Base-by-base conservation (phyloP, 1,284 basidiomycete species). In the Flammula alnicola region DNA sequence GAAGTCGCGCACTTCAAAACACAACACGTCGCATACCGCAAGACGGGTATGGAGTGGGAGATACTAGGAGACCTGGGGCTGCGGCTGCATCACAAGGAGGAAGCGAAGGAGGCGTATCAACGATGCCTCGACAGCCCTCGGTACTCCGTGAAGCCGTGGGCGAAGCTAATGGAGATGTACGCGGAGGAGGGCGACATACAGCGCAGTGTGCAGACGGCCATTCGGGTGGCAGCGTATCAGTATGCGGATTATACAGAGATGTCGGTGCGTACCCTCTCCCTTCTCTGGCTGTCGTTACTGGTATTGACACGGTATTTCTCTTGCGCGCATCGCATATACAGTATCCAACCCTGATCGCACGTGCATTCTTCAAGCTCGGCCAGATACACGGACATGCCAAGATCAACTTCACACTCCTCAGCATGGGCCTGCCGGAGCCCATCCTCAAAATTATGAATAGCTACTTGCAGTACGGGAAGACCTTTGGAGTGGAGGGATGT, bases 1-100 rank as follows among this genome's bases (percentile, higher is more conserved):
- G 97, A 99, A 66, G 90, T 98, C n/a, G 93, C 94, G 0, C 96
- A 99, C 66, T 99, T 97, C 81, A 97, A 96, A 66, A 94, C 91
- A 0, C 96, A 98, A 66, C 92, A 96, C 59, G 89, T 98, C 54
- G 94, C 95, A 0, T 99, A 98, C 67, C 85, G 92, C 56, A 98
- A 98, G 76, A 98, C 96, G 0, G 94, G 92, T 0, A 77, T 93
- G 12, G 96, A 99, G 71, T 99, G 97, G 96, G 96, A 99, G 74
- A 98, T 99, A 41, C 77, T 99, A 2, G 97, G 96, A 25, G 97
- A 99, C 64, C 78, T 99, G 6, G 96, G 95, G 0, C 65, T 90
- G 29, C 84, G 96, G 8, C 69, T 99, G 52, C 91, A 98, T 63
- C 97, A 98, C 75, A 95, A 93, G 68, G 96, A 98, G 63, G 97